Evolutionary conservation across 176 grass and related monocot genomes (phyloP), one percentile per base, ranked within the genome.

Genomic region (Ananas comosus): DNA sequence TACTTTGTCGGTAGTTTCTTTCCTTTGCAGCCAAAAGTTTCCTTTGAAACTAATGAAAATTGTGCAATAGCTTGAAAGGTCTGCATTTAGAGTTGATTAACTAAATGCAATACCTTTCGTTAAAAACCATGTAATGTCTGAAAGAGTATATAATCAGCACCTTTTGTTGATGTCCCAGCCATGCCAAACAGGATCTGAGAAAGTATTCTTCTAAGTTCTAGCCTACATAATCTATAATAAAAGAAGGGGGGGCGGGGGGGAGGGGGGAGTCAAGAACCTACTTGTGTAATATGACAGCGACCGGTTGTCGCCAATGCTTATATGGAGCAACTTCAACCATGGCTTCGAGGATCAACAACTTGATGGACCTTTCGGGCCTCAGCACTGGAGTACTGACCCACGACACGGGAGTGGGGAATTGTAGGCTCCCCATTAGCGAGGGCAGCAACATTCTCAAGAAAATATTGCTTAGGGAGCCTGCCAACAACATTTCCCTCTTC

Each of bases 401-500:
- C 85, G n/a, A 81, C 80, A 68, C 80, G 87, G 10, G 89, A 71
- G 76, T 99, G 94, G 83, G 90, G 94, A 73, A 93, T 71, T 7
- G 69, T 75, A 16, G 76, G 58, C 66, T 99, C 87, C 69, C 87
- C 85, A n/a, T 88, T 91, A 80, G 82, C 72, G 63, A 99, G 94
- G 48, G 94, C 78, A 64, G 79, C 71, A n/a, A 99, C 82, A 52
- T 99, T 99, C 7, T 99, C 94, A 13, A 93, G 94, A 65, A 99
- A 93, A 69, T 88, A 90, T 69, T 86, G 76, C 66, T 72, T 93
- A 18, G 90, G 94, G 47, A 99, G 74, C 67, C 78, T 88, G 23
- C 90, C 94, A 22, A 99, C 90, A 56, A 99, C 80, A 87, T 99
- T 91, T 50, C 94, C 94, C 64, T 91, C 87, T 76, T 99, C 90